Evolutionary conservation across 1,284 basidiomycete species (phyloP).

Genomic region (Irpex sp.): DNA sequence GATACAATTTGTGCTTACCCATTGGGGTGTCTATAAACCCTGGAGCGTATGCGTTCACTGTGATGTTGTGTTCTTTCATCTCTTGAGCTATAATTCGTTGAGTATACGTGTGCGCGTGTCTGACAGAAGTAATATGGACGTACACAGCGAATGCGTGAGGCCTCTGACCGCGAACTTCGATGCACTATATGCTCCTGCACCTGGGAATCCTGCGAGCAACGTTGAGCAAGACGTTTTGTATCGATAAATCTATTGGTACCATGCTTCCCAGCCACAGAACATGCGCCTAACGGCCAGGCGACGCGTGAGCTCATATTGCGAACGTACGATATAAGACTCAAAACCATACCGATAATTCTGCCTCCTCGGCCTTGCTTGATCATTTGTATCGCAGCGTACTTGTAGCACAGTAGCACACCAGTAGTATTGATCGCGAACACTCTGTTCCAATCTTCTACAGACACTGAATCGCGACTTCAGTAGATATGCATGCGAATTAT

Average conservation of each 20-base stretch:
- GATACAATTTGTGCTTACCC: conserved; percentile 10
- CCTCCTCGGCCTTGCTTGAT: conserved; percentile 26
- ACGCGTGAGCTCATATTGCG: background rate
- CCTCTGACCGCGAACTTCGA: conserved; percentile 33
- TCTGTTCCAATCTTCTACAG: conserved; percentile 19
- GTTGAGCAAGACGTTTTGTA: background rate
- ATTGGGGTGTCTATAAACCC: conserved; percentile 22
- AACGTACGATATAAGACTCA: background rate
- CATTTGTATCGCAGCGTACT: conserved; percentile 27
- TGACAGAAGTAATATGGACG: background rate
- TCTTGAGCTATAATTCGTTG: conserved; percentile 16
- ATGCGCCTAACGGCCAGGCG: conserved; percentile 12
- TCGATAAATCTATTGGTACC: background rate
- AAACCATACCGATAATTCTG: conserved; percentile 22
- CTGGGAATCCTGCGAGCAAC: conserved; percentile 11
- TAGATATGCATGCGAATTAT: background rate
- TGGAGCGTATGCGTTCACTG: conserved; percentile 26
- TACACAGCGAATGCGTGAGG: conserved; percentile 23
- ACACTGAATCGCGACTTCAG: background rate
- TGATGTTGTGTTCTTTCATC: conserved; percentile 19
- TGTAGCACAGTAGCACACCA: conserved; percentile 25
- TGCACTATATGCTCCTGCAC: conserved; percentile 18
- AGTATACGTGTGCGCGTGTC: background rate
- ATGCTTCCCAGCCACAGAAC: conserved; percentile 14
- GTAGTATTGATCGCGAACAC: conserved; percentile 22